Base-by-base conservation (phyloP, 2,329 filamentous ascomycete genomes). In the Alternaria viburni region DNA sequence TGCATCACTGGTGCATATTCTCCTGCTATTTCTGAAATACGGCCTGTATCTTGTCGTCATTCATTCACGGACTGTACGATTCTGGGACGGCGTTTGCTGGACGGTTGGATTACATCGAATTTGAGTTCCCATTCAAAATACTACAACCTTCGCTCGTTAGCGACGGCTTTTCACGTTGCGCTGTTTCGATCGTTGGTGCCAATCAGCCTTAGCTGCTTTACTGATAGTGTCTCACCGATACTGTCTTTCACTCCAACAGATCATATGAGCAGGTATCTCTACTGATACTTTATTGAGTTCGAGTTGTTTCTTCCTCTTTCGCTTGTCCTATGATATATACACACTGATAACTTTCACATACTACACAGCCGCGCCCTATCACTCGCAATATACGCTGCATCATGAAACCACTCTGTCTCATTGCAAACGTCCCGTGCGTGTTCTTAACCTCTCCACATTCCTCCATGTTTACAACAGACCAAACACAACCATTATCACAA, bases 31-130 rank as follows among this genome's bases (percentile, higher is more conserved):
- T 46, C 54, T 65, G 17, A 61, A 43, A 54, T 15, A 30, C 49
- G 45, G 30, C 26, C 36, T 51, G 32, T 43, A 45, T 56, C 50
- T 36, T 17, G 49, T 59, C 47, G 45, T 59, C 66, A 26, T 66
- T 74, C 68, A 67, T 61, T 74, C 54, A 73, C 73, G 68, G 69
- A 69, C 51, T 69, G 54, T 68, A 75, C 61, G 73, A 71, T 58
- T 23, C 17, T 46, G 57, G 66, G 50, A 56, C 28, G 73, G 72
- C 73, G 74, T 70, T 68, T 62, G 36, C 32, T 50, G 49, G 63
- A 51, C 25, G 51, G 61, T 71, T 69, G 70, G 64, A 71, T 69
- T 44, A 71, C 67, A 72, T 63, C 70, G 55, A 62, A 43, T 66
- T 71, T 68, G 72, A 74, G 65, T 62, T 61, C n/a, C 13, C 52